Conservation (phyloP, 345 rosid species). For the Syzygium aromaticum region DNA sequence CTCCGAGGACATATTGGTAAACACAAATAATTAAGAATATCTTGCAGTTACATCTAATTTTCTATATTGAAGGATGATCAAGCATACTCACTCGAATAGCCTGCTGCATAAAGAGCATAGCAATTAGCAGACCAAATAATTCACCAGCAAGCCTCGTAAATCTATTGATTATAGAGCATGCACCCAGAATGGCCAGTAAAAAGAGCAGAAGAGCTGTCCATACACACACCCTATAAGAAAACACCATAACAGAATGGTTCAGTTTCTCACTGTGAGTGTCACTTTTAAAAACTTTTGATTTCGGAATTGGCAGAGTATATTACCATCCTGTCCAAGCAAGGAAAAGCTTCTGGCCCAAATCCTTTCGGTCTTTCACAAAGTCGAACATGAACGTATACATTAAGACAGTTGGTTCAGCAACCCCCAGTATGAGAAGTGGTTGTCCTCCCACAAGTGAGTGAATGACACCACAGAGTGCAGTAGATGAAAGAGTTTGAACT, state of each 20-base stretch:
- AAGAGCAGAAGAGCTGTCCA: conserved; percentile 56
- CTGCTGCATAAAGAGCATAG: conserved; percentile 63
- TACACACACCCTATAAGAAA: conserved; percentile 38
- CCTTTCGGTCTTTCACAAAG: conserved; percentile 50
- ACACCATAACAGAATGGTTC: neutral
- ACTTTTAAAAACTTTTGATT: neutral
- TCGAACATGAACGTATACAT: conserved; percentile 59
- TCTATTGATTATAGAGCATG: conserved; percentile 61
- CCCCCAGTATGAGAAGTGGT: conserved; percentile 58
- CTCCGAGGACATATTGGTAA: neutral
- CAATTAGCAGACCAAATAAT: conserved; percentile 58
- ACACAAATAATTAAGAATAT: neutral
- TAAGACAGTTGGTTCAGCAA: conserved; percentile 59
- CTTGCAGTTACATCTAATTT: neutral
- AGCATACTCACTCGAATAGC: conserved; percentile 40
- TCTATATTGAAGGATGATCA: neutral
- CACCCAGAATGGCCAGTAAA: conserved; percentile 44
- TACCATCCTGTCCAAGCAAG: conserved; percentile 70
- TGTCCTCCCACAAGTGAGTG: conserved; percentile 57
- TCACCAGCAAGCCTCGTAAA: conserved; percentile 61
- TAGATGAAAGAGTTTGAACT: conserved; percentile 57
- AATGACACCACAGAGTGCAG: conserved; percentile 48
- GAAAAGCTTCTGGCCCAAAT: conserved; percentile 48
- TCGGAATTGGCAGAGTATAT: neutral
- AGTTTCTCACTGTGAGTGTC: neutral